Evolutionary conservation across 2,329 filamentous ascomycete species (phyloP).

Genomic region (Coccinonectria pachysandricola): DNA sequence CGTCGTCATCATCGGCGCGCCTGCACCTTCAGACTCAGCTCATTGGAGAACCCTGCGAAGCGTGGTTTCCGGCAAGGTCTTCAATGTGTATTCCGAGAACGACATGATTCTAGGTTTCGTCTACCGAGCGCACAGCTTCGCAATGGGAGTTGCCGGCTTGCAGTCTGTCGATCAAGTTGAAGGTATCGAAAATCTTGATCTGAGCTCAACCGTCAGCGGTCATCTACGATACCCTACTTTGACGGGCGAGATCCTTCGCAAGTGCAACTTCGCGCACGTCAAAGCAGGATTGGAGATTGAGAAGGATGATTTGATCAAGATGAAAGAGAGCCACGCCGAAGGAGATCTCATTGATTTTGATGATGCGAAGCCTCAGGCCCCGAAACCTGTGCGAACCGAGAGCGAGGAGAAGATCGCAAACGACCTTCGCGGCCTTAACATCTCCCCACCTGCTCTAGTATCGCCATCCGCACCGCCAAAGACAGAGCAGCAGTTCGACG

Average conservation of each 20-base stretch:
- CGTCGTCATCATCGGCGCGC: slow-evolving; percentile 72
- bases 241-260: slow-evolving; percentile 39
- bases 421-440: slow-evolving; percentile 19
- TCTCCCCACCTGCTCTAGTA: slow-evolving; percentile 17
- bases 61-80: slow-evolving; percentile 70
- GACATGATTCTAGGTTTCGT: slow-evolving; percentile 82
- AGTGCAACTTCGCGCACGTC: slow-evolving; percentile 40
- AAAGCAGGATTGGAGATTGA: slow-evolving; percentile 36
- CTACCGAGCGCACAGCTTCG: slow-evolving; percentile 74
- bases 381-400: slow-evolving; percentile 6
- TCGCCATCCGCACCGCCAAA: slow-evolving; percentile 11
- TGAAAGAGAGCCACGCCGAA: slow-evolving; percentile 29
- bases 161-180: slow-evolving; percentile 59
- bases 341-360: slow-evolving; percentile 23
- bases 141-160: slow-evolving; percentile 74
- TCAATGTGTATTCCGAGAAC: slow-evolving; percentile 82
- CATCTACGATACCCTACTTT: slow-evolving; percentile 43
- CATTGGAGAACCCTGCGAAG: slow-evolving; percentile 70
- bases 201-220: slow-evolving; percentile 42
- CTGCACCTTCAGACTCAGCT: slow-evolving; percentile 58
- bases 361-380: slow-evolving; percentile 5
- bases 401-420: slow-evolving; percentile 11
- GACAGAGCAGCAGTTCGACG: slow-evolving; percentile 2
- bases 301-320: slow-evolving; percentile 39
- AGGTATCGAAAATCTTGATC: slow-evolving; percentile 49